phyloP scores from a whole-genome alignment of 768 basidiomycete genomes.

The Trametes meyenii region DNA sequence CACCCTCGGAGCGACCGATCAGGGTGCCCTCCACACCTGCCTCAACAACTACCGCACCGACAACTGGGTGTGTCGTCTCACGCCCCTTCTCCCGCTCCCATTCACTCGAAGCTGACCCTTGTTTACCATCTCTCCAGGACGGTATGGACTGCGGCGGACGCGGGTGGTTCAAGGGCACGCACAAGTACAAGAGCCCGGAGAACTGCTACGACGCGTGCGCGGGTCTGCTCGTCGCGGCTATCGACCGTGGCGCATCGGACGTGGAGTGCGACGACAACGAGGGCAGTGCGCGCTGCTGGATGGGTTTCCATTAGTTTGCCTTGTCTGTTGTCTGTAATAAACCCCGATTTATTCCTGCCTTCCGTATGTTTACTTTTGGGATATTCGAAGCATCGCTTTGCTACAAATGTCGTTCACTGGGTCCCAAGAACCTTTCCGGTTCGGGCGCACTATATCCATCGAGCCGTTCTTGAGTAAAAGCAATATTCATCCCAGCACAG shows the following conservation, averaged over 20 bases:
- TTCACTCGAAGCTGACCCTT: no score
- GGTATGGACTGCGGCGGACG: slow-evolving; percentile 3
- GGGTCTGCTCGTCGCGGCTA: not conserved
- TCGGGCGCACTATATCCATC: no score
- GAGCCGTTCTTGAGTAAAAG: no score
- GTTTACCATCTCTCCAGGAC: not conserved
- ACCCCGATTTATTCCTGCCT: no score
- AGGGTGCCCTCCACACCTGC: slow-evolving; percentile 1
- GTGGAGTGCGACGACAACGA: slow-evolving; percentile 8
- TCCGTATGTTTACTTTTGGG: no score
- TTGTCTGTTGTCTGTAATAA: no score
- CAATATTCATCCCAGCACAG: no score
- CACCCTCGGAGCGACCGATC: slow-evolving; percentile 4
- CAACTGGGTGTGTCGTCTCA: not conserved
- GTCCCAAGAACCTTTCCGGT: no score
- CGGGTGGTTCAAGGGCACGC: slow-evolving; percentile 5
- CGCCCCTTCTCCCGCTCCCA: not conserved
- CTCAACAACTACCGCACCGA: slow-evolving; percentile 1
- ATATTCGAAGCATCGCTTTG: no score
- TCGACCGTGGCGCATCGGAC: not conserved
- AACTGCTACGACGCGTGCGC: slow-evolving; percentile 7
- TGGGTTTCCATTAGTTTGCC: slow-evolving; percentile 1
- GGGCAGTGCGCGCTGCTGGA: slow-evolving; percentile 1
- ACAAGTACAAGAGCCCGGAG: not conserved
- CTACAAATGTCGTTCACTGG: no score